Evolutionary conservation across 1,139 yeast species (phyloP).

Genomic region (Kodamaea derodonti): DNA sequence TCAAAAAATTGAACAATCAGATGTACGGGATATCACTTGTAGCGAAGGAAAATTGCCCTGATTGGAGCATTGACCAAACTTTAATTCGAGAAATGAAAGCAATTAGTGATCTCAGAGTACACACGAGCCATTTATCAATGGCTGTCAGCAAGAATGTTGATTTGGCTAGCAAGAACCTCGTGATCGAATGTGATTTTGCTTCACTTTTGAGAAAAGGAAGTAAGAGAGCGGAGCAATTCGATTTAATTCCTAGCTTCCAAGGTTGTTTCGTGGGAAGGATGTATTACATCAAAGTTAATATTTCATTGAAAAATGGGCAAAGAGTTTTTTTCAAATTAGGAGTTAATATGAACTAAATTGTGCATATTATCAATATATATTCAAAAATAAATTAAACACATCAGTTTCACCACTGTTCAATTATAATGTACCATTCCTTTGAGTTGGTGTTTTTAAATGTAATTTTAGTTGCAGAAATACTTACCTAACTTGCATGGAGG

Average conservation of each 20-base stretch:
- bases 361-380: too few relatives aligned
- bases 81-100: constrained; percentile 30
- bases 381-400: too few relatives aligned
- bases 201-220: background rate
- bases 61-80: constrained; percentile 21
- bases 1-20: constrained; percentile 11
- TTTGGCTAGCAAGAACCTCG: background rate
- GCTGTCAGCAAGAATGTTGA: background rate
- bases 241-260: constrained; percentile 24
- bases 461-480: too few relatives aligned
- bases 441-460: too few relatives aligned
- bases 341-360: background rate
- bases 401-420: too few relatives aligned
- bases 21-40: background rate
- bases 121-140: constrained; percentile 17
- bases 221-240: constrained; percentile 12
- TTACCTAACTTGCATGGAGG: too few relatives aligned
- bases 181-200: background rate
- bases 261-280: constrained; percentile 20
- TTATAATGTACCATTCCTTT: too few relatives aligned
- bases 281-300: constrained; percentile 18
- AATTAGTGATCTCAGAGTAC: constrained; percentile 26
- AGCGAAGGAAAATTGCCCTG: constrained; percentile 1
- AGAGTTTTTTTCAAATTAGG: constrained; percentile 14
- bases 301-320: constrained; percentile 18